Conservation (phyloP, 129 eudicot species). For the Erigeron canadensis region DNA sequence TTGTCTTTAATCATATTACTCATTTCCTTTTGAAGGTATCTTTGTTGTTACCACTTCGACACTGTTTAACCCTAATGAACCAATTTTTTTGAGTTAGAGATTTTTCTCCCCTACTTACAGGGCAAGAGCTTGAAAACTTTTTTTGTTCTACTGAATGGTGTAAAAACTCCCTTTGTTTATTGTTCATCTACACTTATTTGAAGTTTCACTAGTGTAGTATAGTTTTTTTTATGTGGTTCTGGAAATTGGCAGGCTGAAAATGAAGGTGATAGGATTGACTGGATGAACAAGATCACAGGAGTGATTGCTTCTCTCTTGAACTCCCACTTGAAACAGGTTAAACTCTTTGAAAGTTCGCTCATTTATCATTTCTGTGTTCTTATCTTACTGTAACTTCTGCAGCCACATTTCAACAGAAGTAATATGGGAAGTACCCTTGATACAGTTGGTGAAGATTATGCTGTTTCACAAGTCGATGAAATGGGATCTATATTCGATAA, state of each 20-base stretch:
- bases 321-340: conserved; percentile 82
- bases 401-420: conserved; percentile 47
- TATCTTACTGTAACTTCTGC: conserved; percentile 25
- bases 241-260: conserved; percentile 94
- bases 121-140: not conserved
- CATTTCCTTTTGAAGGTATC: no score
- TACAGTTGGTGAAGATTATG: conserved; percentile 34
- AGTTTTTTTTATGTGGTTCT: conserved; percentile 18
- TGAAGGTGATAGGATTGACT: conserved; percentile 92
- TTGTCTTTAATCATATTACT: not conserved
- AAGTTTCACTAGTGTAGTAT: not conserved
- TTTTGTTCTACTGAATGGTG: not conserved
- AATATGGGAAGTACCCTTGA: conserved; percentile 35
- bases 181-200: conserved; percentile 10
- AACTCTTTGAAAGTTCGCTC: conserved; percentile 17
- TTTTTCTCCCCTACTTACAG: not conserved
- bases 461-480: conserved; percentile 33
- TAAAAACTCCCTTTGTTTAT: not conserved
- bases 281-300: conserved; percentile 91
- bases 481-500: conserved; percentile 36
- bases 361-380: conserved; percentile 2
- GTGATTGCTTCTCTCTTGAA: conserved; percentile 86
- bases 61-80: not conserved
- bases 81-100: not conserved
- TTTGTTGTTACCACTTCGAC: no score